Base-by-base conservation (phyloP, 495 filamentous ascomycete genomes). In the Oidiodendron maius region DNA sequence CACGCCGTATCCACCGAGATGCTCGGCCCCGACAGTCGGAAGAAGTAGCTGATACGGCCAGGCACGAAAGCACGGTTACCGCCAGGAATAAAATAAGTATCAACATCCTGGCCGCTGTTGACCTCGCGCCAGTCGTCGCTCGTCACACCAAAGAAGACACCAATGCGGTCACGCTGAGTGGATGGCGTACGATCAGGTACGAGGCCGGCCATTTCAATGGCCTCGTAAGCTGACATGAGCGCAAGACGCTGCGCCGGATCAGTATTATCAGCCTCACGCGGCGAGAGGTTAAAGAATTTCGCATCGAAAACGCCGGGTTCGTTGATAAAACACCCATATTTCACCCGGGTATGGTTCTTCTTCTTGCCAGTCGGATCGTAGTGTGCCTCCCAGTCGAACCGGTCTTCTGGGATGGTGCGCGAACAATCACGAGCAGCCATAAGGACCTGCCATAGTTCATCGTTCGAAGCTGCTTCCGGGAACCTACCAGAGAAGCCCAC, bases 251-350 rank as follows among this genome's bases (percentile, higher is more conserved):
- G 90, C 66, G 89, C 90, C 0, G 91, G 91, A 61, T 96, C 91
- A 1, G 87, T 88, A 53, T 94, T 86, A 35, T 77, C 72, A 4
- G 91, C 89, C 68, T 96, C 91, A 51, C 88, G 82, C 1, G 90
- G 89, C 11, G 90, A 95, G 80, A 96, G 93, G 64, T 90, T 93
- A 80, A 96, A 96, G 68, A 96, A 95, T 0, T 83, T 73, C 20
- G 86, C 80, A 45, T 96, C 91, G 59, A 96, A 96, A 22, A 84
- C 66, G 9, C 86, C 86, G 0, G 89, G 86, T 42, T 95, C 78
- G 38, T 93, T 80, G 55, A 95, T 86, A 74, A 84, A 96, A 67
- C 88, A 91, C 3, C 91, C 91, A 51, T 84, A 93, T 4, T 83
- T 86, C 0, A 87, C 87, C 58, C 88, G 81, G 44, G 78, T 83